Evolutionary conservation across 768 basidiomycete species (phyloP), one percentile per base, ranked within the genome.

Genomic region (Cystobasidium ongulense): DNA sequence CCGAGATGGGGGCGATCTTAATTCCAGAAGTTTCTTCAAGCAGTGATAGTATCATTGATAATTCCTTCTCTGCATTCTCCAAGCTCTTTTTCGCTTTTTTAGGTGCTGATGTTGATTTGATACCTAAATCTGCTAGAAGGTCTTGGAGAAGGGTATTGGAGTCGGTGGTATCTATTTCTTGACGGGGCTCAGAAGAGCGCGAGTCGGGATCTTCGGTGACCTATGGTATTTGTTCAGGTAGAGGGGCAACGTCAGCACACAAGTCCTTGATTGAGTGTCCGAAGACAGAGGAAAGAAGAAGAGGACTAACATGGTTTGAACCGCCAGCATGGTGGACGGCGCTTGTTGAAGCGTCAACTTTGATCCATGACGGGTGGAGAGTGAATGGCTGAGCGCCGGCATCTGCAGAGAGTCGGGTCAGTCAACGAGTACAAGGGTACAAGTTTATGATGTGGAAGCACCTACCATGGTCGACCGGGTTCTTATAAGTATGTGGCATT

Each of bases 181-280:
- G 8, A 5, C 53, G 23, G 4, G 68, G 68, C 31, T 71, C 68
- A n/a, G 68, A 57, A 23, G 53, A 54, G 10, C 68, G 52, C n/a
- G 68, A 71, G 29, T 71, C 53, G 21, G 68, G 68, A 46, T 71
- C 68, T 27, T 71, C 68, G n/a, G 68, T 71, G 8, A 59, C 29
- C 68, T 71, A 18, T 38, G 57, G 4, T 29, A 13, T 5, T 17
- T 15, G 29, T 59, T 17, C 57, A 59, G 3, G 33, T 27, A n/a
- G 27, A n/a, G n/a, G 7, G n/a, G n/a, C 5, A 7, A 23, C n/a
- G n/a, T 54, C 21, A n/a, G 52, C n/a, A n/a, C n/a, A n/a, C n/a
- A n/a, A n/a, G n/a, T n/a, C n/a, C n/a, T n/a, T n/a, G n/a, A n/a
- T n/a, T 10, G 27, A 29, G 5, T 5, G 5, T 54, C n/a, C 10